Conservation (phyloP, 179 eudicot genomes). For the Corrigiola litoralis region DNA sequence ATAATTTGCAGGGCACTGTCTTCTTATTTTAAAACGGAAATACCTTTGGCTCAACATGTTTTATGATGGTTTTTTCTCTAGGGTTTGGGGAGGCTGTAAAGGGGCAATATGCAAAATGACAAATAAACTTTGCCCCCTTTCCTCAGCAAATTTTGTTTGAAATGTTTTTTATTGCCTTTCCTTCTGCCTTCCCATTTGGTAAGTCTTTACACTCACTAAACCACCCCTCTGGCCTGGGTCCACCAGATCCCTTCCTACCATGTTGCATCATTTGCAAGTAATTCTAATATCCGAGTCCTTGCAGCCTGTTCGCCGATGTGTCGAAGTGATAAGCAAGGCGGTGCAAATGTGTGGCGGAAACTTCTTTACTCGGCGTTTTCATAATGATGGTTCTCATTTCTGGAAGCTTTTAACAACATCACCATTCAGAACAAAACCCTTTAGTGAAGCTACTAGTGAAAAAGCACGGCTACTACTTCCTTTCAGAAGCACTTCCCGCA, state of each 20-base stretch:
- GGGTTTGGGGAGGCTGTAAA: no score
- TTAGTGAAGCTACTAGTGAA: slow-evolving; percentile 47
- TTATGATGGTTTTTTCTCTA: no score
- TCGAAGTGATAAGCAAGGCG: slow-evolving; percentile 45
- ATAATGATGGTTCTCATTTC: slow-evolving; percentile 61
- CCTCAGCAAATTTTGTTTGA: no score
- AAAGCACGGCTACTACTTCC: slow-evolving; percentile 63
- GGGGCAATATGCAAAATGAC: no score
- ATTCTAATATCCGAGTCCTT: slow-evolving; percentile 6
- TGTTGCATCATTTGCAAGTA: background rate
- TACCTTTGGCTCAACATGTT: no score
- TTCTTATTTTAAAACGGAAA: no score
- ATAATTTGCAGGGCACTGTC: no score
- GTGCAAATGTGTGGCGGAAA: slow-evolving; percentile 78
- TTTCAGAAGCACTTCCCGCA: slow-evolving; percentile 50
- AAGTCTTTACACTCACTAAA: no score
- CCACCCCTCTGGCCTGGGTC: no score
- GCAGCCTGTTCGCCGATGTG: slow-evolving; percentile 72
- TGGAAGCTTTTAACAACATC: slow-evolving; percentile 81
- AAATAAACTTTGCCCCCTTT: no score
- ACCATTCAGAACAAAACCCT: slow-evolving; percentile 54
- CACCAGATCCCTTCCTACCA: background rate
- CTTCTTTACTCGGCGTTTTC: slow-evolving; percentile 86
- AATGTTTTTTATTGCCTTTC: no score
- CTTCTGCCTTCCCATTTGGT: no score